phyloP scores from a whole-genome alignment of 1,284 basidiomycete genomes.

The Schizophyllum amplum region DNA sequence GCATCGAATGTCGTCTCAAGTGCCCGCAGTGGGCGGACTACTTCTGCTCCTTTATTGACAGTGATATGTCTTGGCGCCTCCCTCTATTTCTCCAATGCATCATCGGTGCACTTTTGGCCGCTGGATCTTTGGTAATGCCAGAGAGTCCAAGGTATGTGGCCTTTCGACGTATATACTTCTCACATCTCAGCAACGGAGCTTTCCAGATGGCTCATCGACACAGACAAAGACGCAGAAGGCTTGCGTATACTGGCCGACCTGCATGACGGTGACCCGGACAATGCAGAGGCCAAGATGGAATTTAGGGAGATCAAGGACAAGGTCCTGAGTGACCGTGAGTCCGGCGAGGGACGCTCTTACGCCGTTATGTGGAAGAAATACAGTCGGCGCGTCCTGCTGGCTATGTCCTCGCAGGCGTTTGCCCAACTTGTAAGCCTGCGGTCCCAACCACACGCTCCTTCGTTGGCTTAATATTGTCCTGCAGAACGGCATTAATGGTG shows the following conservation, averaged over 20 bases:
- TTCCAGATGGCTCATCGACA: slow-evolving; percentile 83
- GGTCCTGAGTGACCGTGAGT: slow-evolving; percentile 66
- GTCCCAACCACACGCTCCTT: no score
- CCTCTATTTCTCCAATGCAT: slow-evolving; percentile 83
- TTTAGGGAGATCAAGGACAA: slow-evolving; percentile 90
- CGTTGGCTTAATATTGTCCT: slow-evolving; percentile 6
- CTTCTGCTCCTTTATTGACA: slow-evolving; percentile 81
- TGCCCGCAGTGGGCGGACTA: slow-evolving; percentile 99
- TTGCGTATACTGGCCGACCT: slow-evolving; percentile 85
- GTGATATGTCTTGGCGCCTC: slow-evolving; percentile 74
- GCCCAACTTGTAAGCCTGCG: slow-evolving; percentile 72
- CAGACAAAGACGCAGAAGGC: slow-evolving; percentile 77
- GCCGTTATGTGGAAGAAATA: slow-evolving; percentile 81
- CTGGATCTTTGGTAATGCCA: slow-evolving; percentile 81
- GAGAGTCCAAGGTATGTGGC: slow-evolving; percentile 75
- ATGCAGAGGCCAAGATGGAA: slow-evolving; percentile 71
- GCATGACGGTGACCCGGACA: slow-evolving; percentile 76
- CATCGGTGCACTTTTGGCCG: slow-evolving; percentile 79
- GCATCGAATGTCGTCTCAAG: slow-evolving; percentile 4
- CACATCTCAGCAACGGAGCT: slow-evolving; percentile 6
- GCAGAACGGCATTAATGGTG: slow-evolving; percentile 86
- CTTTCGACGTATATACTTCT: neutral
- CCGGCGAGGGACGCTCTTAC: slow-evolving; percentile 77
- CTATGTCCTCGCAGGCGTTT: slow-evolving; percentile 94
- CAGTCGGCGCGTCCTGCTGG: slow-evolving; percentile 82